Percentiles rank a stretch among this genome's conserved stretches.
Conservation (phyloP, 306 rosid genomes). For the Lathyrus sativus region DNA sequence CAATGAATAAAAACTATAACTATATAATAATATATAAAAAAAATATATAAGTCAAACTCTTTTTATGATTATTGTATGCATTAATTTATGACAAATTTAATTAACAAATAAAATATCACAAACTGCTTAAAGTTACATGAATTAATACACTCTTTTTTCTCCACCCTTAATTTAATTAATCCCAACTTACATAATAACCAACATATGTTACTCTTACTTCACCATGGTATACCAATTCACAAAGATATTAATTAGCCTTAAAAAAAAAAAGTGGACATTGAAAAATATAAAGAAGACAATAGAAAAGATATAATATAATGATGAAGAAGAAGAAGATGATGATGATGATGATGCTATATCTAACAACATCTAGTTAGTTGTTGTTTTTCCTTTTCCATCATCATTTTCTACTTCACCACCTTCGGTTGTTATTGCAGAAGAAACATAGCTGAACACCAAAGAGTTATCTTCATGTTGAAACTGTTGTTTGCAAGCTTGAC, state of each 20-base stretch:
- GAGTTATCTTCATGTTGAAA: conserved; percentile 62
- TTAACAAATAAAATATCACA: conserved; percentile 50
- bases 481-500: conserved; percentile 76
- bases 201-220: conserved; percentile 38
- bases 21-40: neutral
- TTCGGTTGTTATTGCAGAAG: conserved; percentile 63
- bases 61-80: conserved; percentile 40
- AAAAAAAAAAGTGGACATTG: conserved; percentile 23
- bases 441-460: conserved; percentile 61
- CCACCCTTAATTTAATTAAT: conserved; percentile 37
- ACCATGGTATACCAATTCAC: conserved; percentile 52
- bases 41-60: conserved; percentile 29
- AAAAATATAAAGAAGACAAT: conserved; percentile 21
- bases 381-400: conserved; percentile 34
- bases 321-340: neutral
- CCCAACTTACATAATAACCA: conserved; percentile 44
- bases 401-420: conserved; percentile 55
- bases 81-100: conserved; percentile 55
- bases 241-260: conserved; percentile 37
- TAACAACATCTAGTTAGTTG: conserved; percentile 34
- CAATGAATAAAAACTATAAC: neutral
- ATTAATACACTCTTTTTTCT: conserved; percentile 39
- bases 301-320: conserved; percentile 13
- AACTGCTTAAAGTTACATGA: conserved; percentile 48
- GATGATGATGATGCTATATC: neutral